A percentile compares a stretch with the other conserved stretches of the same genome.
These are phyloP conservation scores for Avicennia marina DNA, from an alignment of 257 asterid species.

Conservation along the genomic window DNA sequence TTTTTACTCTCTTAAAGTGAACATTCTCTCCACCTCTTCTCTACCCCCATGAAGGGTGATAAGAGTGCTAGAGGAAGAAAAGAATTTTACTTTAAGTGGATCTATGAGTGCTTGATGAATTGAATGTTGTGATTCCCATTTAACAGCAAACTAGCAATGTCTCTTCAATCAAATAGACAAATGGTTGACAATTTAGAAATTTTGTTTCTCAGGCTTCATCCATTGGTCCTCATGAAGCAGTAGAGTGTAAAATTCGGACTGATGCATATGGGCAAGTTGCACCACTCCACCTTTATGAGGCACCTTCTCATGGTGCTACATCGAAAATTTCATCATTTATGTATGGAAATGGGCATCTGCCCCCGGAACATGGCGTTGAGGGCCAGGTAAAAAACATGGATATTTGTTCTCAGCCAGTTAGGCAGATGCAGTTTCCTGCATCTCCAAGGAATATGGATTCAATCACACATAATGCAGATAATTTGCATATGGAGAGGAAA, in stretches of 20 bases:
- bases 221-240: constrained; percentile 36
- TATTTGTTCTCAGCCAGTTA: constrained; percentile 26
- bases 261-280: constrained; percentile 39
- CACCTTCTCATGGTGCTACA: constrained; percentile 32
- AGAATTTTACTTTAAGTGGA: neutral
- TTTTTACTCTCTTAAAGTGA: too few species aligned
- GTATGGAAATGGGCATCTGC: constrained; percentile 61
- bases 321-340: constrained; percentile 36
- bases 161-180: constrained; percentile 18
- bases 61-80: too few species aligned
- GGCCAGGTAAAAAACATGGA: constrained; percentile 47
- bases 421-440: constrained; percentile 29
- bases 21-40: too few species aligned
- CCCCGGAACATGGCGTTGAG: constrained; percentile 57
- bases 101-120: neutral
- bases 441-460: constrained; percentile 34
- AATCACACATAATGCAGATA: constrained; percentile 24
- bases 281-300: constrained; percentile 24
- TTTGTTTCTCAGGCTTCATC: constrained; percentile 40
- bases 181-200: constrained; percentile 6
- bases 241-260: constrained; percentile 35
- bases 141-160: neutral
- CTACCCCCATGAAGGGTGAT: too few species aligned
- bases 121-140: neutral
- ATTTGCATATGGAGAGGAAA: constrained; percentile 38